phyloP scores from a whole-genome alignment of 1,284 basidiomycete genomes.

The Pterulicium gracile region DNA sequence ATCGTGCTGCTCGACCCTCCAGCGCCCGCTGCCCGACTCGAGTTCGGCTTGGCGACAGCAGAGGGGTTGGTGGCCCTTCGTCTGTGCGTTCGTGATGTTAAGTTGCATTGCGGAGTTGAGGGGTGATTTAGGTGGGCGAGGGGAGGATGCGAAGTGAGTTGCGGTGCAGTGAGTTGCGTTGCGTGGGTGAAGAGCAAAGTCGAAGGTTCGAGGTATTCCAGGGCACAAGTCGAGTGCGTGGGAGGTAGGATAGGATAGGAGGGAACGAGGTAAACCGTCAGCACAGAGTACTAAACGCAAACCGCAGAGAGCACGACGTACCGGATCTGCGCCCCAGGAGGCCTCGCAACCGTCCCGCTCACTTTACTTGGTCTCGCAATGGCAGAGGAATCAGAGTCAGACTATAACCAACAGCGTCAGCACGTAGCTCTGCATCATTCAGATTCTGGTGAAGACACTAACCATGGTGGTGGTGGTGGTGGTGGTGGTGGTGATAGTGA shows the following conservation, averaged over 20 bases:
- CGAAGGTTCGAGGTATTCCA: too few relatives aligned
- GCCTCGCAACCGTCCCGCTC: slow-evolving; percentile 45
- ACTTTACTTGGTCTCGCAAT: slow-evolving; percentile 27
- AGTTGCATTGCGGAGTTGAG: slow-evolving; percentile 7
- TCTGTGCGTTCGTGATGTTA: slow-evolving; percentile 36
- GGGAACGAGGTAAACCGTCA: neutral
- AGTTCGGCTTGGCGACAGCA: slow-evolving; percentile 74
- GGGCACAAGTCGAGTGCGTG: too few relatives aligned
- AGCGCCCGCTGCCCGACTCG: slow-evolving; percentile 85
- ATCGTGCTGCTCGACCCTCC: slow-evolving; percentile 96
- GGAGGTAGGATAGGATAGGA: too few relatives aligned
- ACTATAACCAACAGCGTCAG: slow-evolving; percentile 24
- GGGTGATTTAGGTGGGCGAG: slow-evolving; percentile 1
- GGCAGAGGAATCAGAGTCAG: slow-evolving; percentile 51
- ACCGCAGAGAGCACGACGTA: slow-evolving; percentile 24
- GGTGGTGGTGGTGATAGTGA: too few relatives aligned
- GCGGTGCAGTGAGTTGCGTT: too few relatives aligned
- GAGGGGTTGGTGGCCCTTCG: slow-evolving; percentile 67
- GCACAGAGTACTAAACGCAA: neutral
- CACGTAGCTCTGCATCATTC: slow-evolving; percentile 5
- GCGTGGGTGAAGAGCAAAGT: too few relatives aligned
- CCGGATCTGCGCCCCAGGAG: slow-evolving; percentile 72
- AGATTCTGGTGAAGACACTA: too few relatives aligned
- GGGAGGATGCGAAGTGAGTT: slow-evolving; percentile 4
- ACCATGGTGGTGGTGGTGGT: too few relatives aligned